Evolutionary conservation across 73 alveolate genomes (phyloP), one percentile per base, ranked within the genome.

Genomic region (Paramecium primaurelia): DNA sequence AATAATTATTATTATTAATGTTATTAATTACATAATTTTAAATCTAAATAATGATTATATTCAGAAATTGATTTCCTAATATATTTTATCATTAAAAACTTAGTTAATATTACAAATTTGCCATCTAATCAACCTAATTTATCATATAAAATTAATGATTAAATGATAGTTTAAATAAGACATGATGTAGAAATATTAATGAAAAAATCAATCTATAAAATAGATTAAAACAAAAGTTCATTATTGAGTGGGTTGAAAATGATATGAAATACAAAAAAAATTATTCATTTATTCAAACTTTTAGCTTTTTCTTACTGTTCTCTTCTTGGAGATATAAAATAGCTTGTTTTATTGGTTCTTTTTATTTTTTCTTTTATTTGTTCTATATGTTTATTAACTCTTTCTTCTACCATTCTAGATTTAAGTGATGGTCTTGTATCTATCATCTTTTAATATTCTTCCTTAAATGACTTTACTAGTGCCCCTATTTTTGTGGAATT

Each of bases 301-400:
- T 54, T 54, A 25, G 22, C 22, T 14, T 64, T 64, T 64, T 28
- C 42, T 64, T 34, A 64, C 30, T 64, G 30, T 64, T 32, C 42
- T 64, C 84, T 64, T 64, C 47, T 64, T 64, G 84, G 84, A 64
- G 84, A 64, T 4, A 64, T 64, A 34, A 64, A 64, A 26, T 64
- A 64, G 16, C 51, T 32, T 64, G 84, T 64, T 64, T 64, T 64
- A 28, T 64, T 64, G 12, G 84, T 28, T 64, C 47, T 64, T 34
- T 64, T 64, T 28, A 64, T 64, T 64, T 64, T 64, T 64, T 64
- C 84, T 64, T 64, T 64, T 11, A 64, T 32, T 64, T 64, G 12
- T 64, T 64, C 84, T 10, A 64, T 28, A 28, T 64, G 20, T 64
- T 42, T 64, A 12, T 64, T 64, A 2, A 26, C 47, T 64, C 84